Base-by-base conservation (phyloP, 2,329 filamentous ascomycete species). In the Aureobasidium subglaciale region DNA sequence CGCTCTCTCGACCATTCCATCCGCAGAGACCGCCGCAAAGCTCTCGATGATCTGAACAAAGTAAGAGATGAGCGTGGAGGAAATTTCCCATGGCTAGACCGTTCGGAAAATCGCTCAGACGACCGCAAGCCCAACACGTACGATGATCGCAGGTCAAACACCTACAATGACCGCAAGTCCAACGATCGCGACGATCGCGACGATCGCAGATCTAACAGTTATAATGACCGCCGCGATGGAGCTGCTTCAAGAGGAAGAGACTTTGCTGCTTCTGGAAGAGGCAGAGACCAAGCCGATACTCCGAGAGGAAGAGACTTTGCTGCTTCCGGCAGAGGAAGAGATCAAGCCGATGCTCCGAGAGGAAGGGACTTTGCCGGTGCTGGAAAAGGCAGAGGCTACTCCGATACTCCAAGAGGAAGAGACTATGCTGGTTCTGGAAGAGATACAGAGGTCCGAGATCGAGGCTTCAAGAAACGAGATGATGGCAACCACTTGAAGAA, bases 1-100 rank as follows among this genome's bases (percentile, higher is more conserved):
- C 76, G 79, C 10, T 25, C 22, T 8, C 54, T 56, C 30, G 50
- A 43, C n/a, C 29, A 37, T 18, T 24, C 29, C 22, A 38, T 55
- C 20, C 40, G 50, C 8, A 45, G 30, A 45, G 30, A 45, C 7
- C 50, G 38, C 30, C 50, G 50, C 40, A 35, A 37, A 22, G 24
- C 15, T n/a, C 15, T 43, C 20, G 30, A 55, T 24, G 15, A 34
- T 20, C 34, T n/a, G 15, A 29, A 4, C 34, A 30, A 13, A 20
- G 5, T n/a, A 9, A 25, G 25, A 5, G 34, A 52, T 16, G 34
- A 52, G 7, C 48, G 34, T 40, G 34, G 22, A 1, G 15, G 6
- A 8, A 29, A n/a, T 8, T 34, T 34, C n/a, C 24, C 30, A 38
- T 38, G 48, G 48, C 34, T 30, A 8, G 46, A 40, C 5, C 45